Evolutionary conservation across 257 asterid genomes (phyloP).

Genomic region (Thymus mandschuricus): DNA sequence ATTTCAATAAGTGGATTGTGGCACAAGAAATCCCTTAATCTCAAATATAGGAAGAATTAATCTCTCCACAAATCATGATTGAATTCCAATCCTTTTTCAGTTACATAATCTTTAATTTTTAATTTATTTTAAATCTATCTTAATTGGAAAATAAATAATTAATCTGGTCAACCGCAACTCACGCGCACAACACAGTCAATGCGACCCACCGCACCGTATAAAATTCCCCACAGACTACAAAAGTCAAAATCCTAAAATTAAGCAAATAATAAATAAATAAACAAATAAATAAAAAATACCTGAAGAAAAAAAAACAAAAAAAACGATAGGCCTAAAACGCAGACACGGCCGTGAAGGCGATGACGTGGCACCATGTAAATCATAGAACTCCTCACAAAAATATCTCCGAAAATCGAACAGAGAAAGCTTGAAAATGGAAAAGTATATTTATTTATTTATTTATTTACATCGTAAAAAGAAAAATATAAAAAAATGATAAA

Average conservation of each 20-base stretch:
- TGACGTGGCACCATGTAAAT: conserved; percentile 48
- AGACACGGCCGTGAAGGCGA: conserved; percentile 22
- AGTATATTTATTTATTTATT: too few relatives aligned
- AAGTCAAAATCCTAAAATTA: conserved; percentile 38
- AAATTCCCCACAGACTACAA: background rate
- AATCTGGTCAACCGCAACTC: conserved; percentile 5
- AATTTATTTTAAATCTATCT: background rate
- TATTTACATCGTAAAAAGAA: background rate
- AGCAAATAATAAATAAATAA: background rate
- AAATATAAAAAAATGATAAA: background rate
- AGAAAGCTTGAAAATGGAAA: background rate
- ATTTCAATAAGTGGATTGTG: background rate
- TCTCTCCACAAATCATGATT: background rate
- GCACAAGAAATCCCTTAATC: background rate
- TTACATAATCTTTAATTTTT: background rate
- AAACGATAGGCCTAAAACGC: background rate
- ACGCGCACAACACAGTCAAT: conserved; percentile 10
- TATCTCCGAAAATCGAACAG: conserved; percentile 25
- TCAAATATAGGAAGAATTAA: background rate
- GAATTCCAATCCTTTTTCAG: background rate
- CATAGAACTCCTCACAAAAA: conserved; percentile 28
- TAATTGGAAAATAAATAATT: background rate
- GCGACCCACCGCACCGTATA: background rate
- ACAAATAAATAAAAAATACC: background rate
- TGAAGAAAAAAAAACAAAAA: background rate